Percentiles rank a stretch among this genome's conserved stretches.
Evolutionary conservation across 768 basidiomycete species (phyloP).

Genomic region (Mrakia blollopis): DNA sequence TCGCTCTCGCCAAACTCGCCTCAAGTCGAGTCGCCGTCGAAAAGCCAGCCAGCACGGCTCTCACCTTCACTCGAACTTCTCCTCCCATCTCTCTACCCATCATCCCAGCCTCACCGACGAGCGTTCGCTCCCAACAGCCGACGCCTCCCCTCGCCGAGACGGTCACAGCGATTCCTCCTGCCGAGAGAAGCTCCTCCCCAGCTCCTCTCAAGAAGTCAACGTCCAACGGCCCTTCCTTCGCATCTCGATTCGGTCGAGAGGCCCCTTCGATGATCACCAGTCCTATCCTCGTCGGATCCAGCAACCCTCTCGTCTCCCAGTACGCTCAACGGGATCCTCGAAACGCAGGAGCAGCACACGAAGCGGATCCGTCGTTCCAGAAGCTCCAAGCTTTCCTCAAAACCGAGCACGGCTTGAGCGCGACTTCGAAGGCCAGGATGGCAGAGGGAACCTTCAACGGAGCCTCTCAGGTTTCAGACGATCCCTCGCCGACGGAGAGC

Average conservation of each 20-base stretch:
- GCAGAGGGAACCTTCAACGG: background rate
- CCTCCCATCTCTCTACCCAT: background rate
- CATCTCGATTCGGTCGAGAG: background rate
- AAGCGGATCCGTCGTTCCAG: background rate
- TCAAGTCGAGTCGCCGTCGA: slow-evolving; percentile 3
- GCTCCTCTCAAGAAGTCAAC: background rate
- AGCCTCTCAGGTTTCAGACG: background rate
- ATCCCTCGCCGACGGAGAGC: background rate
- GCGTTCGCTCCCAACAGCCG: background rate
- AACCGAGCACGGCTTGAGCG: slow-evolving; percentile 1
- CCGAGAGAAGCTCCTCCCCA: background rate
- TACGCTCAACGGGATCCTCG: background rate
- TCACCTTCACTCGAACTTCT: background rate
- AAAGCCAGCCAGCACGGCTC: background rate
- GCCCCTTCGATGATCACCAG: background rate
- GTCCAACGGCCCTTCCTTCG: background rate
- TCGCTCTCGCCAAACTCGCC: slow-evolving; percentile 11
- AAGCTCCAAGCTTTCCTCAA: slow-evolving; percentile 4
- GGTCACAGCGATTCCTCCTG: background rate
- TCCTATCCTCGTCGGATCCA: background rate
- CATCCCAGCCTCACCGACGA: background rate
- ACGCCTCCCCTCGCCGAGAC: background rate
- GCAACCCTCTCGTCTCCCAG: slow-evolving; percentile 7
- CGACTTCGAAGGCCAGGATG: background rate
- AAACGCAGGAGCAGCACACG: background rate